Conservation (phyloP, 2,329 filamentous ascomycete species). For the Colletotrichum limetticola region DNA sequence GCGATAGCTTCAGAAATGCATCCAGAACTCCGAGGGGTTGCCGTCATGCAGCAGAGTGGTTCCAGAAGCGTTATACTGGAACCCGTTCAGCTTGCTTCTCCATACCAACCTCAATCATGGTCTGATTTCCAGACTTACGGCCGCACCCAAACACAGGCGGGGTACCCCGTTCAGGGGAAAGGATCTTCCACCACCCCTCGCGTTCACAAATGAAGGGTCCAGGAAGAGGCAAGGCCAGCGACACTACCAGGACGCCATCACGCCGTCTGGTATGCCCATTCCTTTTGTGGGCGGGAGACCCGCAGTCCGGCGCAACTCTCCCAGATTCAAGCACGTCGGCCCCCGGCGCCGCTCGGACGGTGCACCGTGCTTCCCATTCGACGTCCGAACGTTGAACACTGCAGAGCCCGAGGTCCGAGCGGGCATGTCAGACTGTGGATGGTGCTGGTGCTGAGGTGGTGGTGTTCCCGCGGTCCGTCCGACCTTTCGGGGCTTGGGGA, state of each 20-base stretch:
- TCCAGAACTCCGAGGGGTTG: neutral
- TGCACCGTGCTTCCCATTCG: neutral
- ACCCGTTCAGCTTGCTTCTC: neutral
- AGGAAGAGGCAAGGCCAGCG: neutral
- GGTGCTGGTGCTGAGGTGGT: neutral
- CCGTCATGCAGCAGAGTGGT: neutral
- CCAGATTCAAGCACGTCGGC: neutral
- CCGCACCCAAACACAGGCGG: neutral
- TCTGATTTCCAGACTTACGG: neutral
- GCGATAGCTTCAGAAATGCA: conserved; percentile 1
- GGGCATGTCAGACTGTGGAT: conserved; percentile 23
- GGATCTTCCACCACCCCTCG: neutral
- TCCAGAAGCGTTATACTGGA: neutral
- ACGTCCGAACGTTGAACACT: conserved; percentile 20
- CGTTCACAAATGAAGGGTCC: neutral
- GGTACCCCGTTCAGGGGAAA: neutral
- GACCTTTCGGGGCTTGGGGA: neutral
- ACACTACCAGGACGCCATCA: neutral
- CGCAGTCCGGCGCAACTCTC: neutral
- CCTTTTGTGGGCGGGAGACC: neutral
- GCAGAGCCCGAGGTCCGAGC: conserved; percentile 32
- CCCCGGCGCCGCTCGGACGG: conserved; percentile 15
- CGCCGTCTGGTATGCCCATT: neutral
- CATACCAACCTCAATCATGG: neutral
- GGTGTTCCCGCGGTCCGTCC: neutral